Percentiles rank a stretch among this genome's conserved stretches.
These are phyloP conservation scores for Trichosporon ovoides DNA, from an alignment of 1,284 basidiomycete genomes.

Conservation along the genomic window DNA sequence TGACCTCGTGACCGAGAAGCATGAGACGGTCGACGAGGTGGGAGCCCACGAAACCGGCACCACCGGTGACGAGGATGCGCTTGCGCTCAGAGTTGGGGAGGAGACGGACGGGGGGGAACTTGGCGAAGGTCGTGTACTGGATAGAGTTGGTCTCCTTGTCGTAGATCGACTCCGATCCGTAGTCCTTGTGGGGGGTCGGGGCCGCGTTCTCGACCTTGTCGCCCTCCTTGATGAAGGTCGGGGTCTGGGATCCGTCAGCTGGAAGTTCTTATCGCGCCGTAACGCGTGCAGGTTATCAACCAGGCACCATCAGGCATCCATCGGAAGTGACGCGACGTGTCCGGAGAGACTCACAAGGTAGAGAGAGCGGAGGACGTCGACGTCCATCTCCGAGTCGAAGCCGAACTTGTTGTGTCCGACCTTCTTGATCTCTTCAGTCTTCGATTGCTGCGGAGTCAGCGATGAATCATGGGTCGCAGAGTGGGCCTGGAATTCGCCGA, in stretches of 20 bases:
- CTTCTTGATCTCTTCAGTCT: constrained; percentile 12
- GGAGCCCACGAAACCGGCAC: constrained; percentile 95
- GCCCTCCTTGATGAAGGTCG: constrained; percentile 51
- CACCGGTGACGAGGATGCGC: constrained; percentile 81
- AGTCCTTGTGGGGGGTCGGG: constrained; percentile 47
- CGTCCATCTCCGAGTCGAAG: constrained; percentile 74
- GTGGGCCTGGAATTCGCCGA: too few relatives aligned
- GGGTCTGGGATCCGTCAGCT: too few relatives aligned
- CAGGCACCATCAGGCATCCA: too few relatives aligned
- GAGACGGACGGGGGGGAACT: constrained; percentile 85
- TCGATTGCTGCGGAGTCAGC: neutral
- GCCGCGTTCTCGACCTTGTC: constrained; percentile 56
- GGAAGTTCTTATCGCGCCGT: too few relatives aligned
- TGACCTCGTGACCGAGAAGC: constrained; percentile 95
- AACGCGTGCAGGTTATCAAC: too few relatives aligned
- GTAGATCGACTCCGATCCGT: constrained; percentile 77
- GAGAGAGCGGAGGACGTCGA: constrained; percentile 71
- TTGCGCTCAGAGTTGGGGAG: constrained; percentile 72
- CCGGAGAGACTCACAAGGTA: too few relatives aligned
- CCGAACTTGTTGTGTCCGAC: constrained; percentile 79
- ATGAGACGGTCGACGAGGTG: constrained; percentile 96
- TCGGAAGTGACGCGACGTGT: too few relatives aligned
- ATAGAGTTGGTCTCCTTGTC: constrained; percentile 71
- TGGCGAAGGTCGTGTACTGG: constrained; percentile 82
- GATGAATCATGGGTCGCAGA: too few relatives aligned